A percentile compares a stretch with the other conserved stretches of the same genome.
phyloP scores from a whole-genome alignment of 108 stramenopile genomes.

The Nitzschia sp. region DNA sequence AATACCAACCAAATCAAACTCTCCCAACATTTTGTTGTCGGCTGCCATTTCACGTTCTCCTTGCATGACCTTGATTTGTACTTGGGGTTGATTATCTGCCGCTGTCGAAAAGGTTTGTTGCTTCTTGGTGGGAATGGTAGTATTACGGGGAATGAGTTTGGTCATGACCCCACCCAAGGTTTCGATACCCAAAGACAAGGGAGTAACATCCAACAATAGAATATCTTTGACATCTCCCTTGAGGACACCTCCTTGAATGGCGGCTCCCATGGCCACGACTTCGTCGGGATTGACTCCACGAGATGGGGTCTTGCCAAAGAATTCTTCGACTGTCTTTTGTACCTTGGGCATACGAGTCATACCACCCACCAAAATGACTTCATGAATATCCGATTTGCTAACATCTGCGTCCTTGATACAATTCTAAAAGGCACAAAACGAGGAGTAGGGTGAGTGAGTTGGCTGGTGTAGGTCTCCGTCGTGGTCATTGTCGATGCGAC shows the following conservation, averaged over 20 bases:
- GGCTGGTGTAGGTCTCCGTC: constrained; percentile 52
- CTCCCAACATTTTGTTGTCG: constrained; percentile 98
- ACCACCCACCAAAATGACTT: constrained; percentile 99
- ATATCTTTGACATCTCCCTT: constrained; percentile 99
- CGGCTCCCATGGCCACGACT: constrained; percentile 99
- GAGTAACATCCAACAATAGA: constrained; percentile 97
- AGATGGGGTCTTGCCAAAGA: constrained; percentile 91
- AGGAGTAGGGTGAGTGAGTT: constrained; percentile 44
- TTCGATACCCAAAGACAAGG: constrained; percentile 98
- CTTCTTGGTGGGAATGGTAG: constrained; percentile 99
- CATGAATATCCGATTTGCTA: constrained; percentile 90
- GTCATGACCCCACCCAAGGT: constrained; percentile 99
- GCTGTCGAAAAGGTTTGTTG: constrained; percentile 98
- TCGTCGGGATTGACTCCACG: constrained; percentile 99
- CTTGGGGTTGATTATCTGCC: constrained; percentile 98
- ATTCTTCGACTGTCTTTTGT: constrained; percentile 94
- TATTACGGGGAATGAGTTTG: constrained; percentile 98
- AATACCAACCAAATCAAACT: constrained; percentile 99
- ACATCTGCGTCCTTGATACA: constrained; percentile 96
- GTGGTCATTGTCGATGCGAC: no score
- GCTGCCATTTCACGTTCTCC: constrained; percentile 99
- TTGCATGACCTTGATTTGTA: constrained; percentile 96
- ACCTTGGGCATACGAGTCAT: constrained; percentile 99
- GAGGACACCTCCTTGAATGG: constrained; percentile 99
- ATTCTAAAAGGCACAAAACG: no score